Evolutionary conservation across 345 rosid genomes (phyloP).

Genomic region (Populus tremula): DNA sequence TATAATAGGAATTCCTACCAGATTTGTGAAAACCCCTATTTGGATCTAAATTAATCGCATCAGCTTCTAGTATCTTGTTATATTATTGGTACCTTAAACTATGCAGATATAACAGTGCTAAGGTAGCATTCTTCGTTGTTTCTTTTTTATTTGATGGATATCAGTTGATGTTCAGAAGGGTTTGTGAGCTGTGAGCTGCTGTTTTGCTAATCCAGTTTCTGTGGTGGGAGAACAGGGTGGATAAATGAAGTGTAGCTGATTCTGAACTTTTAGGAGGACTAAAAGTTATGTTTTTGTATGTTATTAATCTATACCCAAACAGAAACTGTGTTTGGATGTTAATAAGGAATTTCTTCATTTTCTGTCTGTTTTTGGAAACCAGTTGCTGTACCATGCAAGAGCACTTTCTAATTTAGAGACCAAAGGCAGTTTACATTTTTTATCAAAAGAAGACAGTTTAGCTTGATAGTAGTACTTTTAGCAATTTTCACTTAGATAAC

Average conservation of each 20-base stretch:
- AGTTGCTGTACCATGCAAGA: neutral
- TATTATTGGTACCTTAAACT: neutral
- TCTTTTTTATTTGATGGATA: neutral
- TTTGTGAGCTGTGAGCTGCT: neutral
- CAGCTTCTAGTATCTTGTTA: neutral
- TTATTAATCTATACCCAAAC: neutral
- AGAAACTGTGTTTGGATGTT: neutral
- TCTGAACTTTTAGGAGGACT: neutral
- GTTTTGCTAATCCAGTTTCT: constrained; percentile 4
- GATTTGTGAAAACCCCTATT: neutral
- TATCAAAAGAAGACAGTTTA: neutral
- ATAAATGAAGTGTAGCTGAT: neutral
- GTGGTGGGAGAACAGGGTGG: neutral
- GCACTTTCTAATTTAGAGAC: neutral
- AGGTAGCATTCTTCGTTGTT: neutral
- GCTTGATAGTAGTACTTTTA: neutral
- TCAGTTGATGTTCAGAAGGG: neutral
- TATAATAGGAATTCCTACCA: neutral
- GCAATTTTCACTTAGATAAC: neutral
- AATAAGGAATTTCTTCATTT: neutral
- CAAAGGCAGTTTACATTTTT: neutral
- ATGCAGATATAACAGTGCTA: neutral
- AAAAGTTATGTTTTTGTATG: neutral
- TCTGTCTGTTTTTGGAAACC: neutral
- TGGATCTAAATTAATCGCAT: neutral